Conservation (phyloP, 306 rosid species). For the Cicer cuneatum region DNA sequence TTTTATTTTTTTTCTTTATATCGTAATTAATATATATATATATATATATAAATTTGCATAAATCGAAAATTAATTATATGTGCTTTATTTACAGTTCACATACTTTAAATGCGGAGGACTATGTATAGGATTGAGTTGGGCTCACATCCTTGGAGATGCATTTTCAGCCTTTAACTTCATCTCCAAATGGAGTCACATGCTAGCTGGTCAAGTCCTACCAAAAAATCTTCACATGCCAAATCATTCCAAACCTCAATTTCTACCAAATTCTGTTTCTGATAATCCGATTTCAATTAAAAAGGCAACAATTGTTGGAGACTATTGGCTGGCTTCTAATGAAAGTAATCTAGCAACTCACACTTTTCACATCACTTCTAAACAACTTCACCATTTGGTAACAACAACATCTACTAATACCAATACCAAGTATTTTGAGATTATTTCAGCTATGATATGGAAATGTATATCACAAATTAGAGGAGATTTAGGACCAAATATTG, state of each 20-base stretch:
- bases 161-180: conserved; percentile 72
- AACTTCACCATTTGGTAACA: conserved; percentile 52
- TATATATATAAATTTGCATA: too few species aligned
- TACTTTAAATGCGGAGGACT: conserved; percentile 83
- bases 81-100: conserved; percentile 53
- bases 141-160: conserved; percentile 81
- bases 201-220: conserved; percentile 51
- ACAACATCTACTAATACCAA: not conserved
- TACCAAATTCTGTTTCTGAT: not conserved
- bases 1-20: too few species aligned
- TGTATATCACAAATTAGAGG: conserved; percentile 50
- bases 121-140: conserved; percentile 78
- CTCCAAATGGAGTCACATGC: conserved; percentile 55
- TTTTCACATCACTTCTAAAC: conserved; percentile 53
- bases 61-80: too few species aligned
- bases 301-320: conserved; percentile 51
- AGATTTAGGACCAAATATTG: conserved; percentile 40
- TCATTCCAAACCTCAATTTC: not conserved
- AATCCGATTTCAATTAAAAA: conserved; percentile 48
- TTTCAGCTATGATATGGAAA: conserved; percentile 74
- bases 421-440: conserved; percentile 51
- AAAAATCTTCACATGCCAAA: conserved; percentile 43
- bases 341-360: conserved; percentile 52
- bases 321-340: conserved; percentile 49
- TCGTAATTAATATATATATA: too few species aligned